These are phyloP conservation scores for Chondrus crispus DNA, from an alignment of 23 red algal genomes.

Conservation along the genomic window DNA sequence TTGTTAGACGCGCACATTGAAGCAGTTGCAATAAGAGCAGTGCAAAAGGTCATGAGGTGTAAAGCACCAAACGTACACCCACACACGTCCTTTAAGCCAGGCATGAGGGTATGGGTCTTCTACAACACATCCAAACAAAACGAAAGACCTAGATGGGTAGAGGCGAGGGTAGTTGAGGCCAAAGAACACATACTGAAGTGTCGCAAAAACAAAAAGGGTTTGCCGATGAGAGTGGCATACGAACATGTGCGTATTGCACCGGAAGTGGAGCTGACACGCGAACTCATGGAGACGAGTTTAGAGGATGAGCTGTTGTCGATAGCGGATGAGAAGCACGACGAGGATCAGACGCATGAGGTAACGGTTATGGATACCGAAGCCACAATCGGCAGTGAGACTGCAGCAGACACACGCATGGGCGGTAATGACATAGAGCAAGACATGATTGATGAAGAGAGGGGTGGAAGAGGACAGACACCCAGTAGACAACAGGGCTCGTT, in stretches of 20 bases:
- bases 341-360: not conserved
- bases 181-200: not conserved
- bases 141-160: not conserved
- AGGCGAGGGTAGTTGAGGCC: not conserved
- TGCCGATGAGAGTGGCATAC: not conserved
- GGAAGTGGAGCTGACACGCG: not conserved
- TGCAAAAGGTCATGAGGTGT: not conserved
- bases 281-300: not conserved
- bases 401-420: not conserved
- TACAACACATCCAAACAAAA: slow-evolving; percentile 49
- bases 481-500: not conserved
- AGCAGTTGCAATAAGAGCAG: slow-evolving; percentile 7
- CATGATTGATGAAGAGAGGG: not conserved
- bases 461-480: not conserved
- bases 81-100: not conserved
- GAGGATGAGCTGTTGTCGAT: not conserved
- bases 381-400: not conserved
- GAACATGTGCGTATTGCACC: slow-evolving; percentile 9
- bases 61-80: not conserved
- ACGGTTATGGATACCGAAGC: not conserved
- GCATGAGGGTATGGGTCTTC: not conserved
- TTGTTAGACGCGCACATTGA: not conserved
- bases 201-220: not conserved
- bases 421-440: not conserved
- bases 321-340: not conserved